Base-by-base conservation (phyloP, 805 yeast genomes). In the Pichia membranifaciens region DNA sequence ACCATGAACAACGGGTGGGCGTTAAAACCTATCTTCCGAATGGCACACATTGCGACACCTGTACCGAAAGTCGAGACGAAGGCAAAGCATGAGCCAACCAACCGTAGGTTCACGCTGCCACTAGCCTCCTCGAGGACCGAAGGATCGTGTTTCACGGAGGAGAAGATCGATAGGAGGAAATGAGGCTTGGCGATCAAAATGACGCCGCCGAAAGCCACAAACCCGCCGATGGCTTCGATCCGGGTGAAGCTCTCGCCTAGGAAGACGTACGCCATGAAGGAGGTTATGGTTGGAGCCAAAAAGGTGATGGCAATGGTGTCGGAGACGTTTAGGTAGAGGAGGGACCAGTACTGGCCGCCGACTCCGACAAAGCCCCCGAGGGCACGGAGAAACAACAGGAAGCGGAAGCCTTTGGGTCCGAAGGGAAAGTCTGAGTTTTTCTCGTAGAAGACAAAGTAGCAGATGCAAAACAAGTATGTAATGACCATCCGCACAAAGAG, bases 1-100 rank as follows among this genome's bases (percentile, higher is more conserved):
- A 89, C 96, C 21, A 87, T 79, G 37, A 88, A 62, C 22, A 89
- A 69, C 0, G 96, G 88, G 64, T 88, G 96, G 1, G 88, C 93
- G 35, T 77, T 67, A 44, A 75, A 76, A 21, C 96, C 96, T 34
- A 90, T 84, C 52, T 76, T 79, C 34, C 96, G 71, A 47, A 89
- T 77, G 9, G 81, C 69, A 40, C 87, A 80, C 66, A 79, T 82
- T 8, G 87, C 90, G 5, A 71, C 59, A 28, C 84, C 79, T 1
- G 87, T 85, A 4, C 90, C 90, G 32, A 78, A 55, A 10, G 83
- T 83, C 8, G 95, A 89, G 7, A 77, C 47, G 13, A 88, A 63
- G 0, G 86, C 87, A 29, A 82, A 76, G 13, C 68, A 54, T 0
- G 85, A 74, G 0, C 91, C 95, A 2, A 77, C 47, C n/a, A 82